A percentile compares a stretch with the other conserved stretches of the same genome.
These are phyloP conservation scores for Choricystis sp. DNA, from an alignment of 139 green algal genomes.

Conservation along the genomic window DNA sequence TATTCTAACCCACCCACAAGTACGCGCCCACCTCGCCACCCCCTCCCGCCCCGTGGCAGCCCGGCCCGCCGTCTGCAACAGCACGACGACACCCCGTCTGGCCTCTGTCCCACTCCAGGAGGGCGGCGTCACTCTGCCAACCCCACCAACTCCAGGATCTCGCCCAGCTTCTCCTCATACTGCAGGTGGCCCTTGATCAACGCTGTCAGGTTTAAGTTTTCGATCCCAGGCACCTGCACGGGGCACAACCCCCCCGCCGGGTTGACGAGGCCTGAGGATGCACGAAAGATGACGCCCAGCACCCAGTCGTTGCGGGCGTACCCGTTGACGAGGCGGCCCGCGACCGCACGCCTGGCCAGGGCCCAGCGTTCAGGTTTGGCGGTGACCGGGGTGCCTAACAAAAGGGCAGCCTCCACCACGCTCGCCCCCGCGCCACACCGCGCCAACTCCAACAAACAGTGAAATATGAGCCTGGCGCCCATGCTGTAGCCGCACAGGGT, in stretches of 20 bases:
- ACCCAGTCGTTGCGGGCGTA: constrained; percentile 67
- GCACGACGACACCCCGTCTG: too few species aligned
- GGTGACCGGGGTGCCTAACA: constrained; percentile 57
- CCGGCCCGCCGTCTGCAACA: too few species aligned
- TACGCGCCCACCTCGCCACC: too few species aligned
- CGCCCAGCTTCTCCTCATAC: constrained; percentile 34
- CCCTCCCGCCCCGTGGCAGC: too few species aligned
- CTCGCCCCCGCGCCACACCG: constrained; percentile 14
- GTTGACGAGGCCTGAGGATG: constrained; percentile 11
- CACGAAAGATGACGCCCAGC: constrained; percentile 41
- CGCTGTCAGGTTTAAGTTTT: constrained; percentile 52
- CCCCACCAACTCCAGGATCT: constrained; percentile 33
- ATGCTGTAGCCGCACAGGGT: constrained; percentile 30
- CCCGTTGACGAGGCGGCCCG: constrained; percentile 61
- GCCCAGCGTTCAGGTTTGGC: constrained; percentile 26
- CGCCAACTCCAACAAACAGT: constrained; percentile 64
- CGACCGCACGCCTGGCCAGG: constrained; percentile 41
- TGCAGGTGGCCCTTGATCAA: constrained; percentile 39
- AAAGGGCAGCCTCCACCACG: constrained; percentile 49
- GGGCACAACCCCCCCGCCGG: constrained; percentile 19
- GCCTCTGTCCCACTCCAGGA: too few species aligned
- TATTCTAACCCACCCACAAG: too few species aligned
- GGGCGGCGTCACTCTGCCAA: constrained; percentile 17
- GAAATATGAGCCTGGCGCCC: constrained; percentile 50
- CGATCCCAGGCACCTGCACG: constrained; percentile 34